Conservation (phyloP, 495 filamentous ascomycete genomes). For the Talaromyces borbonicus region DNA sequence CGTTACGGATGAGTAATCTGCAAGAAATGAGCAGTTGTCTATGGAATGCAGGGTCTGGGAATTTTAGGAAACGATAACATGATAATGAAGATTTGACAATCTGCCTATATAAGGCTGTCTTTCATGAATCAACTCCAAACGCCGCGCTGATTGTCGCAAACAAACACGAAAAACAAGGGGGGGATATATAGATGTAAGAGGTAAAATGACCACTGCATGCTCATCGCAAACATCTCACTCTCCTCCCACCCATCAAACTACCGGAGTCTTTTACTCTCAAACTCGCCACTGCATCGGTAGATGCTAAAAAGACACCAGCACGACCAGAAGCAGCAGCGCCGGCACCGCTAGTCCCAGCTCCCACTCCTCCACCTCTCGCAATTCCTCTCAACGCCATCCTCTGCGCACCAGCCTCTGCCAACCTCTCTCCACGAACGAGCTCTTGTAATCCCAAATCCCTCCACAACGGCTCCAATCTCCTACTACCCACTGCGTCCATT, state of each 20-base stretch:
- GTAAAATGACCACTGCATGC: not conserved
- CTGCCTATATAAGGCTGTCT: not conserved
- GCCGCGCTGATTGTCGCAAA: not conserved
- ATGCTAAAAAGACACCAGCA: not conserved
- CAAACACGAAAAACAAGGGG: too few species aligned
- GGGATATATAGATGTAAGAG: not conserved
- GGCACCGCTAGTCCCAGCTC: slow-evolving; percentile 8
- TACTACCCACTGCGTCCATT: slow-evolving; percentile 38
- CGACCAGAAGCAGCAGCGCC: slow-evolving; percentile 7
- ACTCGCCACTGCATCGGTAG: not conserved
- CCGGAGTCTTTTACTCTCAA: slow-evolving; percentile 27
- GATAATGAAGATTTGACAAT: not conserved
- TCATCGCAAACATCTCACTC: slow-evolving; percentile 30
- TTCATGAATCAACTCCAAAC: slow-evolving; percentile 5
- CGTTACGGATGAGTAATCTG: too few species aligned
- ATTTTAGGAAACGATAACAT: too few species aligned
- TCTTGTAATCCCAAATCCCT: slow-evolving; percentile 72
- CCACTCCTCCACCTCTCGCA: slow-evolving; percentile 14
- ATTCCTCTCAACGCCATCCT: slow-evolving; percentile 50
- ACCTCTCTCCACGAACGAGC: slow-evolving; percentile 43
- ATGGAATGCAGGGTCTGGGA: too few species aligned
- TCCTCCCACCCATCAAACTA: slow-evolving; percentile 29
- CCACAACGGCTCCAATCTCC: slow-evolving; percentile 63
- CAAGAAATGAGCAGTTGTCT: too few species aligned
- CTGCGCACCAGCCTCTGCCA: slow-evolving; percentile 36